phyloP scores from a whole-genome alignment of 2,329 filamentous ascomycete species.

The Fonsecaea erecta region DNA sequence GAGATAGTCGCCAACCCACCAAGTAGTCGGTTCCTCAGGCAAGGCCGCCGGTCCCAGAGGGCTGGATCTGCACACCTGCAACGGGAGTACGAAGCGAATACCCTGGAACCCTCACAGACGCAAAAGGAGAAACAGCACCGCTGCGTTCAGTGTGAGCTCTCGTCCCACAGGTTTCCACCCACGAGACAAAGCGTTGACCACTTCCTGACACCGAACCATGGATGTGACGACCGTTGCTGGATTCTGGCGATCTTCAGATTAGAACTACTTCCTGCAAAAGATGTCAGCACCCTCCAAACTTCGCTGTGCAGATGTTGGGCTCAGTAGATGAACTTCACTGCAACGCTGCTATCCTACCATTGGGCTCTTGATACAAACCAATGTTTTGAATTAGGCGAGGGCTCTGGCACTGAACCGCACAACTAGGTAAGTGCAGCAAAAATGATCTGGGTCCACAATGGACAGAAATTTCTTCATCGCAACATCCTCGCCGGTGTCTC shows the following conservation, averaged over 20 bases:
- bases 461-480: neutral
- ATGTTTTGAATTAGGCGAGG: neutral
- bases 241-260: neutral
- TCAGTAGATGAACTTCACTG: neutral
- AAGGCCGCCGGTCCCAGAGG: neutral
- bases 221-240: neutral
- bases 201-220: neutral
- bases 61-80: neutral
- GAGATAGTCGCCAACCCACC: neutral
- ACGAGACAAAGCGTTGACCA: neutral
- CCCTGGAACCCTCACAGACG: neutral
- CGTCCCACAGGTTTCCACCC: neutral
- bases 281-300: neutral
- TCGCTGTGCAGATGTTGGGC: neutral
- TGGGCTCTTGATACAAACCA: neutral
- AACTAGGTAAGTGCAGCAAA: neutral
- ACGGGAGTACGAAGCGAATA: neutral
- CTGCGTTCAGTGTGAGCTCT: neutral
- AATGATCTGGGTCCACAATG: neutral
- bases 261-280: neutral
- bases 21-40: neutral
- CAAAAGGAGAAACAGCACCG: neutral
- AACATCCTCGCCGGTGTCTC: neutral
- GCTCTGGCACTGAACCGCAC: neutral
- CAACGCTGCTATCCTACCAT: neutral